Evolutionary conservation across 805 yeast species (phyloP), one percentile per base, ranked within the genome.

Genomic region (Lachancea kluyveri): DNA sequence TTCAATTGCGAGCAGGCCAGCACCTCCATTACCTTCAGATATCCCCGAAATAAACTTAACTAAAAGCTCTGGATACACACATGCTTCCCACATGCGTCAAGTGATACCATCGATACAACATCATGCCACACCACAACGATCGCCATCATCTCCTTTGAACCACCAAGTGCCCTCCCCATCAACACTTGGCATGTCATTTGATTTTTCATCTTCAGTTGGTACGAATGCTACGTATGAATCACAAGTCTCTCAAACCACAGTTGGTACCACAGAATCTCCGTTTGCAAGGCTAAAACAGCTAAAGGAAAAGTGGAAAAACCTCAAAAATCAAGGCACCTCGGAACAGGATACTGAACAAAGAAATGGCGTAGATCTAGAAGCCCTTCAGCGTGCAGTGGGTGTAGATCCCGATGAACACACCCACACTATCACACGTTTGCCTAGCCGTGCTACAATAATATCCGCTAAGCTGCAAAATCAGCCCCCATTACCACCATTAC

Each of bases 311-410:
- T 54, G 58, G 24, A 54, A 54, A 30, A 53, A 49, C 3, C 56
- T 58, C 32, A 56, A 55, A 31, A 56, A 56, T 33, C 59, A 56
- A 0, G 43, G 38, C 19, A 34, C 41, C 10, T 42, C 50, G 5
- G 37, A 36, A 15, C 30, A 31, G 2, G 32, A 32, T 21, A 25
- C 21, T 14, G 37, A 39, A 6, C 32, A 19, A 6, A 39, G 36
- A 17, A 30, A 33, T 9, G 46, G 42, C 10, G 57, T 58, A 8
- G 60, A 58, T 36, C 51, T 58, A 14, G 53, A 49, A 28, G 62
- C 59, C 5, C 36, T 58, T n/a, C 60, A 58, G 36, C 56, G 57
- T 26, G 62, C 59, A 2, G 57, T 58, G 24, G 63, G 61, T 17
- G 54, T 54, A 6, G 37, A 31, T 6, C 28, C 30, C 2, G 35